A percentile compares a stretch with the other conserved stretches of the same genome.
Conservation (phyloP, 2,329 filamentous ascomycete genomes). For the Davidsoniella australis region DNA sequence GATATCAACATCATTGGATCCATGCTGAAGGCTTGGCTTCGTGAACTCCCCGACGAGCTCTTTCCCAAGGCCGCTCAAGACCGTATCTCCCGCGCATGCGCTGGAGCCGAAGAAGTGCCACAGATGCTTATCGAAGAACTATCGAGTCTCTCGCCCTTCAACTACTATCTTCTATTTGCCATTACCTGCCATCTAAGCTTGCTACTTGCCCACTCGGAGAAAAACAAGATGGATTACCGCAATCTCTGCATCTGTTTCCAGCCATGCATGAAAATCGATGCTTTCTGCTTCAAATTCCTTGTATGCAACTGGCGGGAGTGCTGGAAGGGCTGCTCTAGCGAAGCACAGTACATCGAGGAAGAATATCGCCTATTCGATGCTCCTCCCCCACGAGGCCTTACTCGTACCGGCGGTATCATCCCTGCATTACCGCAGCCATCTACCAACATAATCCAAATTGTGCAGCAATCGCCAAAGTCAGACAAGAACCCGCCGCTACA, state of each 20-base stretch:
- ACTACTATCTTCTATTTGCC: slow-evolving; percentile 93
- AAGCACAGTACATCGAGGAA: slow-evolving; percentile 59
- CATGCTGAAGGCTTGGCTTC: slow-evolving; percentile 90
- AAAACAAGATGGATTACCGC: slow-evolving; percentile 96
- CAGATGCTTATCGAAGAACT: slow-evolving; percentile 80
- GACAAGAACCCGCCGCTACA: slow-evolving; percentile 7
- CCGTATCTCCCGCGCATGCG: slow-evolving; percentile 62
- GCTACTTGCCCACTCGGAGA: slow-evolving; percentile 75
- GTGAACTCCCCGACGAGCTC: slow-evolving; percentile 84
- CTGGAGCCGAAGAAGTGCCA: slow-evolving; percentile 62
- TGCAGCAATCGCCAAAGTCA: slow-evolving; percentile 8
- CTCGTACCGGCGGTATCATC: slow-evolving; percentile 13
- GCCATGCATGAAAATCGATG: slow-evolving; percentile 90
- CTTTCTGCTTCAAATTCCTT: slow-evolving; percentile 86
- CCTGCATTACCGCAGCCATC: slow-evolving; percentile 16
- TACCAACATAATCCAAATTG: slow-evolving; percentile 2
- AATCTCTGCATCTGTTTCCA: slow-evolving; percentile 96
- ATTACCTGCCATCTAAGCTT: slow-evolving; percentile 93
- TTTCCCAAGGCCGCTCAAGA: slow-evolving; percentile 75
- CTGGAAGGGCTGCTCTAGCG: slow-evolving; percentile 91
- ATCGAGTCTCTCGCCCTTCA: slow-evolving; percentile 85
- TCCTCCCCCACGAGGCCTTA: slow-evolving; percentile 34
- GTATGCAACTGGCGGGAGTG: slow-evolving; percentile 93
- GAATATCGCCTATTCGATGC: slow-evolving; percentile 46
- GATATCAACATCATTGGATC: slow-evolving; percentile 95